phyloP scores from a whole-genome alignment of 129 eudicot species.

The Pseudognaphalium luteoalbum region DNA sequence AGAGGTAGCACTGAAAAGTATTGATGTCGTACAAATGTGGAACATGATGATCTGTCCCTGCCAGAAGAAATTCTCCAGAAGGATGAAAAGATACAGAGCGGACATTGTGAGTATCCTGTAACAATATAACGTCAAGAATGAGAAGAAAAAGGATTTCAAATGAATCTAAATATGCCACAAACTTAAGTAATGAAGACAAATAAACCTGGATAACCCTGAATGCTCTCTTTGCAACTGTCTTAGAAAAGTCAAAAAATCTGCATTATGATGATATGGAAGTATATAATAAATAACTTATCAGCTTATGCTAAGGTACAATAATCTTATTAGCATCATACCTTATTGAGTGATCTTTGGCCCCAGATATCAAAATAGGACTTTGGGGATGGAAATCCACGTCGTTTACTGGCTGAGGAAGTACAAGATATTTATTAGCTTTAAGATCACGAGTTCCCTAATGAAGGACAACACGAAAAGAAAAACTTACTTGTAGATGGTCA shows the following conservation, averaged over 20 bases:
- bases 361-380: constrained; percentile 71
- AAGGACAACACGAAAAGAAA: not conserved
- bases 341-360: constrained; percentile 88
- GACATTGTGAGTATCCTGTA: constrained; percentile 92
- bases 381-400: constrained; percentile 94
- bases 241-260: constrained; percentile 95
- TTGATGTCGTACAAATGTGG: constrained; percentile 83
- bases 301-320: not conserved
- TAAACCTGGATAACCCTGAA: constrained; percentile 88
- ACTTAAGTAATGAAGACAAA: not conserved
- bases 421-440: constrained; percentile 26
- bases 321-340: constrained; percentile 43
- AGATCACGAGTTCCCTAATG: not conserved
- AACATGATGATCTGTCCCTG: constrained; percentile 93
- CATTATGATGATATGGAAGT: constrained; percentile 23
- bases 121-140: constrained; percentile 11
- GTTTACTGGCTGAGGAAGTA: constrained; percentile 79
- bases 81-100: constrained; percentile 92
- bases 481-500: constrained; percentile 79
- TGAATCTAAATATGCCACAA: not conserved
- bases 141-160: not conserved
- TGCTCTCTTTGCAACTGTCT: constrained; percentile 79
- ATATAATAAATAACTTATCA: not conserved
- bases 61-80: constrained; percentile 84
- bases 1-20: constrained; percentile 80